Evolutionary conservation across 768 basidiomycete species (phyloP).

Genomic region (Chiua virens): DNA sequence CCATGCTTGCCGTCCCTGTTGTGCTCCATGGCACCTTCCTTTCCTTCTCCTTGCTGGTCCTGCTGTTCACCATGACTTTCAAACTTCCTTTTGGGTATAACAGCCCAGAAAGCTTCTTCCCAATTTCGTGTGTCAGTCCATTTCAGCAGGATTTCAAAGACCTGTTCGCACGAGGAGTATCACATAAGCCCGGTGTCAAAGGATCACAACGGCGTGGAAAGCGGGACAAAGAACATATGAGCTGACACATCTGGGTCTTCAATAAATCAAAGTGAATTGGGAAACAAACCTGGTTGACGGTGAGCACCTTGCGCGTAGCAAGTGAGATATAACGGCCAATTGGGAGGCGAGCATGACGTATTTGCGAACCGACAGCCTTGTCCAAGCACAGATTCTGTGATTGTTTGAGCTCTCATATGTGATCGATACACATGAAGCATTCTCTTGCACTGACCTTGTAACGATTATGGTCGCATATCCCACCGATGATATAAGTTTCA

Average conservation of each 20-base stretch:
- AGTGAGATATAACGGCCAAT: slow-evolving; percentile 90
- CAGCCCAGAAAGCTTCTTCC: slow-evolving; percentile 82
- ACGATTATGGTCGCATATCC: slow-evolving; percentile 93
- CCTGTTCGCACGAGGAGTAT: slow-evolving; percentile 33
- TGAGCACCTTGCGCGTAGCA: slow-evolving; percentile 91
- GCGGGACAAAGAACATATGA: not conserved
- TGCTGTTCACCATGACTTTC: slow-evolving; percentile 35
- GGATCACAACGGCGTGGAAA: not conserved
- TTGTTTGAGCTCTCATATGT: slow-evolving; percentile 11
- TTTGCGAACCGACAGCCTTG: slow-evolving; percentile 72
- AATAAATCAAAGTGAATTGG: not conserved
- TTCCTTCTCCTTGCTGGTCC: slow-evolving; percentile 14
- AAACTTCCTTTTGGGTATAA: slow-evolving; percentile 93
- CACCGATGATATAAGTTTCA: slow-evolving; percentile 93
- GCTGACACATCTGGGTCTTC: not conserved
- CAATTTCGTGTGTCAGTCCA: slow-evolving; percentile 88
- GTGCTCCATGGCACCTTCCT: not conserved
- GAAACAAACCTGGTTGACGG: slow-evolving; percentile 79
- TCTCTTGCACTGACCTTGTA: slow-evolving; percentile 64
- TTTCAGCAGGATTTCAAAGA: slow-evolving; percentile 86
- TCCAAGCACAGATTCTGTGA: slow-evolving; percentile 82
- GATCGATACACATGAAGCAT: not conserved
- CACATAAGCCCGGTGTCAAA: slow-evolving; percentile 1
- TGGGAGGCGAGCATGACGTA: slow-evolving; percentile 88
- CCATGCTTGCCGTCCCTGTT: not conserved